These are phyloP conservation scores for Penicillium paneum DNA, from an alignment of 2,329 filamentous ascomycete genomes.

Conservation along the genomic window DNA sequence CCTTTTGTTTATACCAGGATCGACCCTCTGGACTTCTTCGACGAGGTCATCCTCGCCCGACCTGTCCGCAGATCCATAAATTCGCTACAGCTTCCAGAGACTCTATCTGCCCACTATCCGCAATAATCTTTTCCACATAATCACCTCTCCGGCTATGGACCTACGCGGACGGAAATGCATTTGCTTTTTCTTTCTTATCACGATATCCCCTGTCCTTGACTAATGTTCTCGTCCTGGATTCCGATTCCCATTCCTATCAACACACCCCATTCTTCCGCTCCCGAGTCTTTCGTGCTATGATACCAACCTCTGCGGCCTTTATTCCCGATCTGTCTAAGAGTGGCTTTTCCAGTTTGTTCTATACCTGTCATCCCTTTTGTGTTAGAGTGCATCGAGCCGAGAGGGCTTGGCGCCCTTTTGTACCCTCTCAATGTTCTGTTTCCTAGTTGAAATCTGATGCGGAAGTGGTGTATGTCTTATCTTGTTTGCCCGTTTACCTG, in stretches of 20 bases:
- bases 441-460: slow-evolving; percentile 13
- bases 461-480: slow-evolving; percentile 4
- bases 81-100: slow-evolving; percentile 34
- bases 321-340: slow-evolving; percentile 29
- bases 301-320: slow-evolving; percentile 35
- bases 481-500: slow-evolving; percentile 8
- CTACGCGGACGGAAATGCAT: slow-evolving; percentile 17
- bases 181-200: slow-evolving; percentile 30
- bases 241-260: slow-evolving; percentile 7
- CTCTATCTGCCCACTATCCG: slow-evolving; percentile 36
- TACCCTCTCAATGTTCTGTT: slow-evolving; percentile 10
- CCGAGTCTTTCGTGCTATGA: slow-evolving; percentile 34
- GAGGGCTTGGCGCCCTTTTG: slow-evolving; percentile 10
- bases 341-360: slow-evolving; percentile 26
- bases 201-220: slow-evolving; percentile 35
- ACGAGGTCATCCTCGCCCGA: slow-evolving; percentile 16
- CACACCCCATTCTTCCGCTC: slow-evolving; percentile 4
- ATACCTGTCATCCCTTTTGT: slow-evolving; percentile 21
- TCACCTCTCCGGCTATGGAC: slow-evolving; percentile 19
- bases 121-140: slow-evolving; percentile 33
- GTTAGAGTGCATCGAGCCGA: slow-evolving; percentile 22
- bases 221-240: slow-evolving; percentile 34
- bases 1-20: slow-evolving; percentile 12
- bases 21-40: slow-evolving; percentile 18
- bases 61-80: slow-evolving; percentile 26